phyloP scores from a whole-genome alignment of 2,329 filamentous ascomycete species.

The Talaromyces sp. region DNA sequence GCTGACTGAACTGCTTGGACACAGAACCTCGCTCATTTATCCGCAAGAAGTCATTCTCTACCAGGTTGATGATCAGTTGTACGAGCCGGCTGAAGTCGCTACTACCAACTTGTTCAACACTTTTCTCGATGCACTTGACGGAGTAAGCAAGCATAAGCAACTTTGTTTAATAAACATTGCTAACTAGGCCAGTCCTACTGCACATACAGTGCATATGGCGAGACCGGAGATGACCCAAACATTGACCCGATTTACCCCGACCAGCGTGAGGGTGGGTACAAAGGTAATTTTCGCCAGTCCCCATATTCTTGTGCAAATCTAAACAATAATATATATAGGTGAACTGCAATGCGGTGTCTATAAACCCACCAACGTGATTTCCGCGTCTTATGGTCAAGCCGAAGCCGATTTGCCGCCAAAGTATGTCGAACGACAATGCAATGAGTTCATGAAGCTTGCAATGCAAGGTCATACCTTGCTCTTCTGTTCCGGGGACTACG shows the following conservation, averaged over 20 bases:
- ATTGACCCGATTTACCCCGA: slow-evolving; percentile 51
- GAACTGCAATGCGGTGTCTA: slow-evolving; percentile 45
- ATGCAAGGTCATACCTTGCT: slow-evolving; percentile 27
- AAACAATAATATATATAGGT: slow-evolving; percentile 2
- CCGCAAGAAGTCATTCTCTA: slow-evolving; percentile 50
- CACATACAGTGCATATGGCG: slow-evolving; percentile 45
- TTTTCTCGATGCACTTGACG: slow-evolving; percentile 50
- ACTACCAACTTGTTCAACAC: slow-evolving; percentile 38
- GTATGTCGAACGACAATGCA: slow-evolving; percentile 49
- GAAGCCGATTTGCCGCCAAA: slow-evolving; percentile 49
- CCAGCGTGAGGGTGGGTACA: slow-evolving; percentile 44
- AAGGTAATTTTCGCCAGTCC: slow-evolving; percentile 31
- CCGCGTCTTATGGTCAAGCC: slow-evolving; percentile 52
- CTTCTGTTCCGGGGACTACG: slow-evolving; percentile 27
- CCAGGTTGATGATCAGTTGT: slow-evolving; percentile 45
- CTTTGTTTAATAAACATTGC: not conserved
- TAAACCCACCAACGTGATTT: slow-evolving; percentile 53
- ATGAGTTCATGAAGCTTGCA: slow-evolving; percentile 49
- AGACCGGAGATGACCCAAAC: slow-evolving; percentile 45
- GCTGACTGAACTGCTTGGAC: slow-evolving; percentile 24
- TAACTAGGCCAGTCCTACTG: slow-evolving; percentile 40
- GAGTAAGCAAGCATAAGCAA: slow-evolving; percentile 18
- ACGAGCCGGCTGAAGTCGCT: slow-evolving; percentile 29
- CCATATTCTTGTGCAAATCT: not conserved
- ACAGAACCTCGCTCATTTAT: slow-evolving; percentile 45